These are phyloP conservation scores for Colletotrichum ledebouriae DNA, from an alignment of 2,329 filamentous ascomycete genomes.

Conservation along the genomic window DNA sequence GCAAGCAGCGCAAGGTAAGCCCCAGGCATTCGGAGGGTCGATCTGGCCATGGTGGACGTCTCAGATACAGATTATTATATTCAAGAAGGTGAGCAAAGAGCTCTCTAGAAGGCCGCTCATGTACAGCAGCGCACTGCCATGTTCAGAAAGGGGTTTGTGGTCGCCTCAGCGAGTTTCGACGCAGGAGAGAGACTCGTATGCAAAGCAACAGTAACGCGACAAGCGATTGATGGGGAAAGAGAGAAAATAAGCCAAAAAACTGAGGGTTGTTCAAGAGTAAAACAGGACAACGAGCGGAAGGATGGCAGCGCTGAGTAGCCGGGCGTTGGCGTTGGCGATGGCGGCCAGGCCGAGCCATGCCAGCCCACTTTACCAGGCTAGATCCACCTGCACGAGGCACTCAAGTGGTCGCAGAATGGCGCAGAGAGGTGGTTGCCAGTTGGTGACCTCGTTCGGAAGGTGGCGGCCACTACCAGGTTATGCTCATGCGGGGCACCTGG, in stretches of 20 bases:
- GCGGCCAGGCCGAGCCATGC: constrained; percentile 27
- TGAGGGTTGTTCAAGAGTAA: constrained; percentile 10
- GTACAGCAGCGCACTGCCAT: constrained; percentile 39
- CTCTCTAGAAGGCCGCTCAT: constrained; percentile 37
- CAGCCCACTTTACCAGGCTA: constrained; percentile 32
- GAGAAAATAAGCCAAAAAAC: background rate
- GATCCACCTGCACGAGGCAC: constrained; percentile 42
- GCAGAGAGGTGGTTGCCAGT: constrained; percentile 11
- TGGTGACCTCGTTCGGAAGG: constrained; percentile 19
- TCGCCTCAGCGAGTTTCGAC: constrained; percentile 17
- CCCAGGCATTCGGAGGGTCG: background rate
- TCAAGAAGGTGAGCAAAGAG: constrained; percentile 31
- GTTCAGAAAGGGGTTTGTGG: constrained; percentile 28
- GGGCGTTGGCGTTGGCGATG: constrained; percentile 35
- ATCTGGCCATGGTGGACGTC: constrained; percentile 28
- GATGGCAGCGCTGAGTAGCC: constrained; percentile 20
- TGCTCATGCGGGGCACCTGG: constrained; percentile 38
- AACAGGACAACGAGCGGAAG: constrained; percentile 17
- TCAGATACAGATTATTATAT: constrained; percentile 4
- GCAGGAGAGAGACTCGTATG: background rate
- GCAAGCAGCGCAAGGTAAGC: constrained; percentile 28
- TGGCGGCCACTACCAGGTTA: constrained; percentile 17
- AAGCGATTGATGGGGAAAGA: constrained; percentile 12
- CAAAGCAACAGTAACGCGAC: background rate
- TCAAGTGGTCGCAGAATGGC: constrained; percentile 38